phyloP scores from a whole-genome alignment of 257 asterid genomes.

The Solanum clarkiae region DNA sequence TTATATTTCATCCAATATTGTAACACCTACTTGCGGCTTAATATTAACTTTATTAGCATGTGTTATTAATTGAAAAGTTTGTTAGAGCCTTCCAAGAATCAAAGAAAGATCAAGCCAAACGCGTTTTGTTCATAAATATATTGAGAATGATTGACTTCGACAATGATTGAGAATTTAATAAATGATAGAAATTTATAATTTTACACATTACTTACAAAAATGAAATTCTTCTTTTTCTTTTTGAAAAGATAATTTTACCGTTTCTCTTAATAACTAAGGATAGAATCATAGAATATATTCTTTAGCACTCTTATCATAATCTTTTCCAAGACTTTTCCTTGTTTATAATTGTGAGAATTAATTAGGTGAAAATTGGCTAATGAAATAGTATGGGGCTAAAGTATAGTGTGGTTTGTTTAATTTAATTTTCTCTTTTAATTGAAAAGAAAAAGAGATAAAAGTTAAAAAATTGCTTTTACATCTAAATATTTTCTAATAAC shows the following conservation, averaged over 20 bases:
- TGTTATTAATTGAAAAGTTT: background rate
- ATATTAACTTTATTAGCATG: background rate
- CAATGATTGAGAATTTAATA: background rate
- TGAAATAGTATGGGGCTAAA: background rate
- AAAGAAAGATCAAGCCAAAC: background rate
- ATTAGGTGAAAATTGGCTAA: background rate
- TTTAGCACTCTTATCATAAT: background rate
- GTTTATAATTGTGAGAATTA: background rate
- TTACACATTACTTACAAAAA: background rate
- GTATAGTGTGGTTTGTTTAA: background rate
- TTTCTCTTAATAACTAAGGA: conserved; percentile 1
- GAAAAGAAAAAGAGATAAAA: background rate
- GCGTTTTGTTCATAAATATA: background rate
- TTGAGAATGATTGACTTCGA: background rate
- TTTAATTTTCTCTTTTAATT: background rate
- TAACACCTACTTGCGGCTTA: background rate
- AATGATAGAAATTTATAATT: background rate
- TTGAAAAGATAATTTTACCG: background rate
- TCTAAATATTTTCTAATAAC: background rate
- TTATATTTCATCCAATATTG: background rate
- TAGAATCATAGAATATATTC: conserved; percentile 1
- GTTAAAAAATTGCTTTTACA: background rate
- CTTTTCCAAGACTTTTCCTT: background rate
- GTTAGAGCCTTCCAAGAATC: background rate
- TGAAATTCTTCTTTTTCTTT: background rate